A percentile compares a stretch with the other conserved stretches of the same genome.
These are phyloP conservation scores for Teunomyces panamensis DNA, from an alignment of 805 yeast genomes.

Conservation along the genomic window DNA sequence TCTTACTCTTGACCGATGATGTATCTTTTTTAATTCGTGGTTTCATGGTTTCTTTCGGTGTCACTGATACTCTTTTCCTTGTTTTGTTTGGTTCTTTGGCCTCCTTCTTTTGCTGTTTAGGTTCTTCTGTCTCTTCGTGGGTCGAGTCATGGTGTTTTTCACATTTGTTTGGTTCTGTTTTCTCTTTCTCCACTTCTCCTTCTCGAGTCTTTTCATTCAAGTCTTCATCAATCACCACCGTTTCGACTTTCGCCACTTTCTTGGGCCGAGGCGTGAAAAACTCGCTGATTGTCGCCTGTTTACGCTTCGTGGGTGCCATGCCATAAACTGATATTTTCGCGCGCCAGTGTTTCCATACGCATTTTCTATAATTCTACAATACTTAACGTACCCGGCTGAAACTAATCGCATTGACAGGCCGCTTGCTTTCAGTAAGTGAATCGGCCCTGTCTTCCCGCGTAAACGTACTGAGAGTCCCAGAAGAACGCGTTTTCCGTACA, in stretches of 20 bases:
- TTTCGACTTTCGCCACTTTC: neutral
- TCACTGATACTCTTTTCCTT: conserved; percentile 24
- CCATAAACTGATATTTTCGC: neutral
- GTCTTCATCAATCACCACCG: conserved; percentile 3
- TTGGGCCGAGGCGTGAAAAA: neutral
- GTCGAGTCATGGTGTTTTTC: conserved; percentile 4
- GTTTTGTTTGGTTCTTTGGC: conserved; percentile 3
- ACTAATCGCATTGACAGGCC: conserved; percentile 19
- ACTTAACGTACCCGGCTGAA: conserved; percentile 20
- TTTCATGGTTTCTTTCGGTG: conserved; percentile 6
- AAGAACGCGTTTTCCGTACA: conserved; percentile 18
- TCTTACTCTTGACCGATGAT: neutral
- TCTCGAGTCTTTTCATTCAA: neutral
- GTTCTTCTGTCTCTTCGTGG: conserved; percentile 1
- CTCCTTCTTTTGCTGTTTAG: conserved; percentile 1
- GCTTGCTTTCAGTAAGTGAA: conserved; percentile 8
- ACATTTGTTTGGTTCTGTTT: conserved; percentile 4
- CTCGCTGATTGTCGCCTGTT: conserved; percentile 4
- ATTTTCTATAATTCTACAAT: neutral
- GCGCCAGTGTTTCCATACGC: neutral
- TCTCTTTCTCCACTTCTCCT: neutral
- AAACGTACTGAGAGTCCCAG: conserved; percentile 9
- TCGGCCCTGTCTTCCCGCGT: neutral
- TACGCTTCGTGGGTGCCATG: neutral
- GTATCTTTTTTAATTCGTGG: neutral